Evolutionary conservation across 2,329 filamentous ascomycete species (phyloP).

Genomic region (Alternaria solani): DNA sequence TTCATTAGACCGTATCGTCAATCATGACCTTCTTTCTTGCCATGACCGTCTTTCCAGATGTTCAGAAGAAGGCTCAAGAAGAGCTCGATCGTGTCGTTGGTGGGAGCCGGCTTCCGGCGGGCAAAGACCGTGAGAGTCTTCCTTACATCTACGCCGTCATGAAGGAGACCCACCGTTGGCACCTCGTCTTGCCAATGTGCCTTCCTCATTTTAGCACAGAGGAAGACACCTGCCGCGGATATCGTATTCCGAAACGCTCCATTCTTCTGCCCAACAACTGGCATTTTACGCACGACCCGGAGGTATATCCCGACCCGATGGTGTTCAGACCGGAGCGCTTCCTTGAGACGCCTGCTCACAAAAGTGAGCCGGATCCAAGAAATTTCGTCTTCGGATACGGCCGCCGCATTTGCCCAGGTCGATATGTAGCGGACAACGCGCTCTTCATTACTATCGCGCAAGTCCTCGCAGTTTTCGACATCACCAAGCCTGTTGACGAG

Average conservation of each 20-base stretch:
- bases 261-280: slow-evolving; percentile 50
- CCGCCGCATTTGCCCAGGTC: slow-evolving; percentile 54
- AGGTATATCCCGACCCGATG: slow-evolving; percentile 47
- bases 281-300: slow-evolving; percentile 53
- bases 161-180: slow-evolving; percentile 56
- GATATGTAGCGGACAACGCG: slow-evolving; percentile 53
- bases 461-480: slow-evolving; percentile 57
- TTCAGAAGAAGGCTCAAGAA: slow-evolving; percentile 58
- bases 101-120: slow-evolving; percentile 54
- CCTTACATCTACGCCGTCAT: slow-evolving; percentile 46
- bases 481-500: slow-evolving; percentile 29
- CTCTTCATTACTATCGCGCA: slow-evolving; percentile 55
- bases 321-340: slow-evolving; percentile 57
- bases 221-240: slow-evolving; percentile 50
- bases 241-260: slow-evolving; percentile 53
- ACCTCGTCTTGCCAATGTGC: slow-evolving; percentile 41
- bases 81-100: slow-evolving; percentile 61
- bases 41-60: slow-evolving; percentile 59
- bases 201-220: slow-evolving; percentile 41
- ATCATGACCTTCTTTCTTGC: slow-evolving; percentile 59
- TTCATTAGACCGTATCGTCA: slow-evolving; percentile 50
- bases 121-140: slow-evolving; percentile 56
- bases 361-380: slow-evolving; percentile 51
- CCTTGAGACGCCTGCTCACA: slow-evolving; percentile 38
- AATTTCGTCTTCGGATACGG: slow-evolving; percentile 52